Base-by-base conservation (phyloP, 805 yeast species). In the Kregervanrija fluxuum region DNA sequence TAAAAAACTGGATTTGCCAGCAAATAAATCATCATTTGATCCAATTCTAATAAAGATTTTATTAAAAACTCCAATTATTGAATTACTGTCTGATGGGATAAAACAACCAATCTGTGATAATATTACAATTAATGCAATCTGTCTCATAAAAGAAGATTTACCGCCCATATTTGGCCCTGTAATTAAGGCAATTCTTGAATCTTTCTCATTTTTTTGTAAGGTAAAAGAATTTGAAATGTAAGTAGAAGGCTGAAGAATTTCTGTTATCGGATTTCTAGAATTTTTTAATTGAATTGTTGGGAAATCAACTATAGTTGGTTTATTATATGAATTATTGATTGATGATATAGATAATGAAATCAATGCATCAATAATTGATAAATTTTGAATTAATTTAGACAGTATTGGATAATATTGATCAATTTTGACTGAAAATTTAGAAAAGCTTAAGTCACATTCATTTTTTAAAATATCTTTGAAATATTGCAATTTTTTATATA, bases 131-230 rank as follows among this genome's bases (percentile, higher is more conserved):
- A 87, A 61, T 0, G 93, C 95, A 10, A 84, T 71, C 49, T 84
- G 88, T 42, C 85, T 73, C 12, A 84, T 86, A 54, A 79, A 80
- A 1, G 88, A 79, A 6, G 89, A 81, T 58, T 86, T 86, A 4
- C 95, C 95, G 9, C 95, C 95, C 89, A 85, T 84, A 52, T 85
- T 85, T 0, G 95, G 93, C 0, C 95, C 95, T 0, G 95, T 85
- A 16, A 89, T 75, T 12, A 89, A 70, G 44, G 80, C 66, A 0
- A 77, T 74, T 32, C 87, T 69, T 11, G 76, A 70, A 3, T 66
- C 59, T n/a, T 65, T 56, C 6, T 64, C 56, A 5, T 67, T 53
- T 28, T 32, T 33, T 14, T 45, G 42, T 67, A 89, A 74, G 6
- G 58, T 44, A 5, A 82, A 71, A 50, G 80, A 78, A 57, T 88